Evolutionary conservation across 2,329 filamentous ascomycete species (phyloP).

Genomic region (Colletotrichum higginsianum): DNA sequence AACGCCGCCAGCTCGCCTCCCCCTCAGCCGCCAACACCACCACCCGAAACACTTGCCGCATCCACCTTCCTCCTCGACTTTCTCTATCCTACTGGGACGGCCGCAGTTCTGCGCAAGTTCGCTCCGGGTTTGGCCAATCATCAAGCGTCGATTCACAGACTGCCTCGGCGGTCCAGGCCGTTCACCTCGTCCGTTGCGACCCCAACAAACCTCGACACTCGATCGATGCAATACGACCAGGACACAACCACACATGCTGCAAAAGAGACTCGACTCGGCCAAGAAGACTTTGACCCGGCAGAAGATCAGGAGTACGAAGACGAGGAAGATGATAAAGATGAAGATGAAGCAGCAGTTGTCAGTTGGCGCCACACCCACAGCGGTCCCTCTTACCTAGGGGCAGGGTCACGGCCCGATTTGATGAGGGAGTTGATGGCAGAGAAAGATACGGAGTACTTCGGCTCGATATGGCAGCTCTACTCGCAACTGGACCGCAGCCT

Average conservation of each 20-base stretch:
- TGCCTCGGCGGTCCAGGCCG: conserved; percentile 42
- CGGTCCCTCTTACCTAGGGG: conserved; percentile 29
- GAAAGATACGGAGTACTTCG: conserved; percentile 50
- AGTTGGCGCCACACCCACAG: conserved; percentile 26
- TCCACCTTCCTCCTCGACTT: conserved; percentile 70
- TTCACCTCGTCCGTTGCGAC: conserved; percentile 46
- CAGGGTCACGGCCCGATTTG: conserved; percentile 37
- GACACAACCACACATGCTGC: background rate
- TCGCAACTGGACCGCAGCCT: conserved; percentile 52
- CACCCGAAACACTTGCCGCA: conserved; percentile 55
- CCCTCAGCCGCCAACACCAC: conserved; percentile 45
- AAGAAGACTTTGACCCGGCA: background rate
- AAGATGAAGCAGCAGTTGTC: background rate
- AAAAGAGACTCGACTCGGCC: background rate
- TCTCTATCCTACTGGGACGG: conserved; percentile 64
- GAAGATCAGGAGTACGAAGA: background rate
- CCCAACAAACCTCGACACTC: conserved; percentile 4
- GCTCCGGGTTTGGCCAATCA: conserved; percentile 43
- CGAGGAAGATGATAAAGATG: background rate
- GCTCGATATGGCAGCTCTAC: conserved; percentile 62
- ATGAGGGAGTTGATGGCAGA: conserved; percentile 47
- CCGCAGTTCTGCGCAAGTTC: conserved; percentile 58
- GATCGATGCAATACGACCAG: background rate
- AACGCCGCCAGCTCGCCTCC: conserved; percentile 44
- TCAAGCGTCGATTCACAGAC: conserved; percentile 36